These are phyloP conservation scores for Carex scoparia DNA, from an alignment of 176 grass and related monocot species.

Conservation along the genomic window DNA sequence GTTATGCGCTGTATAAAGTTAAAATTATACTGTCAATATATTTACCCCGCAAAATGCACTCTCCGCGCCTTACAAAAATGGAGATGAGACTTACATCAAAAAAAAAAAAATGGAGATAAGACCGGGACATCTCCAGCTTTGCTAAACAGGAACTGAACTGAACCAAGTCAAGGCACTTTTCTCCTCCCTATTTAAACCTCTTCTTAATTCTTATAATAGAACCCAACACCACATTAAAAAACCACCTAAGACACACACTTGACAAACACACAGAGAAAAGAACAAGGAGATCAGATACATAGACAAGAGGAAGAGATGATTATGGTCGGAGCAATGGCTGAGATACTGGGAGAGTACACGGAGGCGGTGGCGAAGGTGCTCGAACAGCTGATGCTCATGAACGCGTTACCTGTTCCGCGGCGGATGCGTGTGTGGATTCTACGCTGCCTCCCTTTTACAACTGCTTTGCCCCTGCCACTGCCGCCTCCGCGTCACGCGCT, in stretches of 20 bases:
- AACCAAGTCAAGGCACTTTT: neutral
- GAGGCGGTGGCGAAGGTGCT: slow-evolving; percentile 14
- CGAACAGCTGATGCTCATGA: neutral
- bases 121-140: neutral
- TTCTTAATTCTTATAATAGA: neutral
- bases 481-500: neutral
- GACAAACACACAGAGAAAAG: neutral
- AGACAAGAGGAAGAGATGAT: slow-evolving; percentile 15
- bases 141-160: neutral
- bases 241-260: neutral
- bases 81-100: neutral
- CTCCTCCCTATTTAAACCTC: slow-evolving; percentile 12
- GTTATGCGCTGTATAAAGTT: too few species aligned
- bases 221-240: neutral
- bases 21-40: too few species aligned
- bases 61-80: neutral
- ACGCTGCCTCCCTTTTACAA: slow-evolving; percentile 20
- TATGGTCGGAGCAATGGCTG: slow-evolving; percentile 16
- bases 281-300: neutral
- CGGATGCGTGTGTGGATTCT: slow-evolving; percentile 20
- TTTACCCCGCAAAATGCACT: neutral
- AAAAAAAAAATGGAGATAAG: neutral
- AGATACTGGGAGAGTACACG: slow-evolving; percentile 16
- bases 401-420: neutral
- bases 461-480: neutral